Evolutionary conservation across 768 basidiomycete species (phyloP), one percentile per base, ranked within the genome.

Genomic region (Hypholoma sublateritium): DNA sequence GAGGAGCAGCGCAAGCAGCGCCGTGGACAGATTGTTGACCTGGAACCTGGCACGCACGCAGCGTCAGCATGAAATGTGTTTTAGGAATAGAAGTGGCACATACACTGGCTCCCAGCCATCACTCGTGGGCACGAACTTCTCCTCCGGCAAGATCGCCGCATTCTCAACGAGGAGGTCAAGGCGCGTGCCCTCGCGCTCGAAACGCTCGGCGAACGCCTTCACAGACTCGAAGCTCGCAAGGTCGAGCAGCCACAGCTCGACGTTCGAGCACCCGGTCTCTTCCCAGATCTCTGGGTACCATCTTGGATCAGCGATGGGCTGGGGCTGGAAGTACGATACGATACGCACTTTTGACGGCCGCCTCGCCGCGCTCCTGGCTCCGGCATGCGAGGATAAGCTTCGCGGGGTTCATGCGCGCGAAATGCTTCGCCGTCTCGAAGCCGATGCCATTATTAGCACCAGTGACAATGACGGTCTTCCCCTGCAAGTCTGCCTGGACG

Each of bases 391-490:
- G 34, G 17, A 80, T 69, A 4, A 79, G 61, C 44, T 67, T 67
- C 1, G 57, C 70, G n/a, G 79, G 70, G 34, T 72, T 71, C 78
- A 80, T 77, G 4, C 57, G 25, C 0, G 79, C 79, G 45, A 81
- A 77, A 51, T 80, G 76, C 53, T 74, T 78, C 4, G 75, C 66
- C 0, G 79, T 72, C 59, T 81, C 79, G 34, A 78, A 71, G 0
- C 80, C 80, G 2, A 82, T 59, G 1, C 81, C 85, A 22, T 73
- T 71, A 58, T 86, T 85, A 3, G 82, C 78, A 7, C 75, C 75
- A 17, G 75, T 70, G 28, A 85, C 73, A 17, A 84, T 55, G 17
- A 83, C 72, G 4, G 78, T 80, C 62, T 78, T 80, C 6, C 76
- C 77, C 9, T 65, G 62, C 19, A 84, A 67, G 56, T 80, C 74